Conservation (phyloP, 306 rosid genomes). For the Glycine latifolia region DNA sequence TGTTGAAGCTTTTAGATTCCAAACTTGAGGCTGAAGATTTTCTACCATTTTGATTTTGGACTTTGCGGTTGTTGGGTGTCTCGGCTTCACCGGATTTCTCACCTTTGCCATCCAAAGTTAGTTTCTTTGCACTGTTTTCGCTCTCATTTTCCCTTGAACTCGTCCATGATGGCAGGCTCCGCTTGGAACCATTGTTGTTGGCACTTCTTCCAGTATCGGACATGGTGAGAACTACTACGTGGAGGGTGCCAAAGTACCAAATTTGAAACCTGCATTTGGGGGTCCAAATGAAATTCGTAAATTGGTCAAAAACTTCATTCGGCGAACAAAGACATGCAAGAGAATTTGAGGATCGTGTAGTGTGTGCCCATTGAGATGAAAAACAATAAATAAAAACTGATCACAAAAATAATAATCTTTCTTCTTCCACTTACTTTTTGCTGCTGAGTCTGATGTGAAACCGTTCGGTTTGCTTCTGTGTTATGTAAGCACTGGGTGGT, state of each 20-base stretch:
- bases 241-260: conserved; percentile 2
- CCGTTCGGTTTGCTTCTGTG: neutral
- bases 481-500: neutral
- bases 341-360: neutral
- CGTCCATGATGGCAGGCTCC: conserved; percentile 79
- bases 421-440: conserved; percentile 22
- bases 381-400: neutral
- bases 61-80: conserved; percentile 50
- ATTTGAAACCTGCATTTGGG: conserved; percentile 31
- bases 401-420: neutral
- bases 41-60: conserved; percentile 46
- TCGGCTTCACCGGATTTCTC: conserved; percentile 48
- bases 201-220: conserved; percentile 49
- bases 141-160: conserved; percentile 54
- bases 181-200: conserved; percentile 53
- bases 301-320: conserved; percentile 21
- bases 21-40: conserved; percentile 49
- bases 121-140: conserved; percentile 53
- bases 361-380: neutral
- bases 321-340: too few relatives aligned
- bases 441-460: neutral
- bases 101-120: conserved; percentile 48
- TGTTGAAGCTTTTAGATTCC: conserved; percentile 57
- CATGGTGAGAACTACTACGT: conserved; percentile 66
- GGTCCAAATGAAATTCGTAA: conserved; percentile 13